These are phyloP conservation scores for Puccinia hordei DNA, from an alignment of 1,284 basidiomycete genomes.

Conservation along the genomic window DNA sequence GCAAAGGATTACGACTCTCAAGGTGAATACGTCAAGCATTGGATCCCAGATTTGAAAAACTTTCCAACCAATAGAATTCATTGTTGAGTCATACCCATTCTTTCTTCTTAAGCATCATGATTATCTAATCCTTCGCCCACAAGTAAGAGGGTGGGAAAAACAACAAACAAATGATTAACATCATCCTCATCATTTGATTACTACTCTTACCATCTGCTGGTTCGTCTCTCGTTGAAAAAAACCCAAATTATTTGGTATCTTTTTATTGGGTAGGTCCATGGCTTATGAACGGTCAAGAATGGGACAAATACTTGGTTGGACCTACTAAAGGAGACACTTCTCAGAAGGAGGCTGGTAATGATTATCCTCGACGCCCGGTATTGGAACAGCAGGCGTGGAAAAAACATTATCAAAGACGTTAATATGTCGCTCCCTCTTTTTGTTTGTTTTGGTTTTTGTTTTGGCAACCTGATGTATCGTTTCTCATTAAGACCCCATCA, in stretches of 20 bases:
- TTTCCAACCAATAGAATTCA: conserved; percentile 59
- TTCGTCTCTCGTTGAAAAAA: background rate
- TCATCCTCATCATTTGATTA: background rate
- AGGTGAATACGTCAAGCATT: conserved; percentile 63
- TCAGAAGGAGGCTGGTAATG: background rate
- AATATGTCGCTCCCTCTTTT: background rate
- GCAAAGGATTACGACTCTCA: conserved; percentile 64
- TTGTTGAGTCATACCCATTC: conserved; percentile 51
- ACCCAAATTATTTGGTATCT: too few relatives aligned
- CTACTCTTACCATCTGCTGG: background rate
- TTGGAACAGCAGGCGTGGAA: conserved; percentile 49
- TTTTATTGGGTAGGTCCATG: conserved; percentile 28
- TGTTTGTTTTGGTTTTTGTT: background rate
- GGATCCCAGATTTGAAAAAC: conserved; percentile 63
- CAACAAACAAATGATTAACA: too few relatives aligned
- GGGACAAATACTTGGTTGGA: background rate
- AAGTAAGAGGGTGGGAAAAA: too few relatives aligned
- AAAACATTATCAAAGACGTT: conserved; percentile 45
- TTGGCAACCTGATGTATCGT: background rate
- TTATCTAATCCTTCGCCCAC: background rate
- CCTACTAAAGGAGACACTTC: background rate
- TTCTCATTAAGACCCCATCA: background rate
- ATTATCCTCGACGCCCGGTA: conserved; percentile 37
- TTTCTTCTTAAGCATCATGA: conserved; percentile 19
- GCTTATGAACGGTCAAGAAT: conserved; percentile 37